Base-by-base conservation (phyloP, 2,329 filamentous ascomycete species). In the Fusarium sublunatum region DNA sequence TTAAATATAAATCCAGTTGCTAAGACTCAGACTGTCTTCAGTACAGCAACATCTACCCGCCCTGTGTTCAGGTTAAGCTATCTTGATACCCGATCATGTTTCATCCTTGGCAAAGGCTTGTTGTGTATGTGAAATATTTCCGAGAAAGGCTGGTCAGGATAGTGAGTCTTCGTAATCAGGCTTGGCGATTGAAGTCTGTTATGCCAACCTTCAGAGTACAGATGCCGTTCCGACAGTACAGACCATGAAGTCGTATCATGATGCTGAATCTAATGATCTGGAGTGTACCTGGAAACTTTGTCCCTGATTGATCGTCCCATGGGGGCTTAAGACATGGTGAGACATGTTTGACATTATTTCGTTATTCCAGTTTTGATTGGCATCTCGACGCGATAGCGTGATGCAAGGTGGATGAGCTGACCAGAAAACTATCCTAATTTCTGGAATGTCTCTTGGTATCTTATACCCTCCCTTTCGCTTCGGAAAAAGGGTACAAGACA, bases 371-470 rank as follows among this genome's bases (percentile, higher is more conserved):
- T 19, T 19, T 19, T 19, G 19, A 19, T 36, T 53, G 50, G 35
- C 35, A 22, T 35, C 9, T 38, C 19, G 15, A 9, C 15, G 15
- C 15, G 19, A 38, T 38, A 38, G 35, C 11, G 15, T 15, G 9
- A 22, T 15, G 36, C 29, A 34, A 34, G n/a, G 7, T 35, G 32
- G 32, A n/a, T 7, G 9, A 15, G 8, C 15, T 35, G 32, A n/a
- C 32, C n/a, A n/a, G 8, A 32, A 13, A 32, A 32, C 31, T 19
- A 19, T 19, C 19, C 19, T 19, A 26, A 7, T 22, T 26, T 40
- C 26, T 47, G 50, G 50, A 53, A 53, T 53, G 50, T 22, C 50
- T 35, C 22, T 35, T 44, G 45, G 45, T 7, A 58, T 59, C 46
- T 59, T 53, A n/a, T 34, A 1, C 2, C n/a, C 55, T 32, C 55